Evolutionary conservation across 805 yeast genomes (phyloP), one percentile per base, ranked within the genome.

Genomic region (Candida nonsorbophila): DNA sequence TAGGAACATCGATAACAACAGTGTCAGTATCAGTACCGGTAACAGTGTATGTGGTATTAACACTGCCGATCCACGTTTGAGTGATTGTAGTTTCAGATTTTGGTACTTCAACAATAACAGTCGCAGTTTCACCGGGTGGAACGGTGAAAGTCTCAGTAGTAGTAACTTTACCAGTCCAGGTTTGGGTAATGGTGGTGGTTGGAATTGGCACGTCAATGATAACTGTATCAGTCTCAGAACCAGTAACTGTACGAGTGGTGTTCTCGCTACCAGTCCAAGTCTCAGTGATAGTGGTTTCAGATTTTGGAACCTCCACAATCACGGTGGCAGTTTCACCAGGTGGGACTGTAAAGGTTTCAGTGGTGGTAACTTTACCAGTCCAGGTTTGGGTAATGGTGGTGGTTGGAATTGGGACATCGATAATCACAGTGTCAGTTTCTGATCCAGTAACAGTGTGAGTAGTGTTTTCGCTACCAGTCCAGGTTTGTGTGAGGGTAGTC

Each of bases 1-100:
- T 32, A 22, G 55, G 55, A 9, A 41, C 47, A 14, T 36, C 36
- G 10, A 45, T 49, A 12, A 37, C 44, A 15, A 47, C 47, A 3
- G 53, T 49, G 27, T 30, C 43, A 6, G 55, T 52, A 12, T 35
- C 25, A 7, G 35, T 41, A 8, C 32, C 38, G 4, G 49, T 33
- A 9, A 40, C 24, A 8, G 57, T 51, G 3, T 20, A 18, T 6
- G 34, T 33, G 5, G 30, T 18, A 11, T 34, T 27, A 6, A 27
- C 33, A 10, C 29, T 7, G 7, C 47, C 44, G 4, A 46, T 38
- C 39, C 39, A 36, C 6, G 24, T 22, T 11, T 6, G 22, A n/a
- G 38, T 37, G 5, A 41, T 35, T 2, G 47, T 41, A 10, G 37
- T 37, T 9, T 37, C 36, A 15, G 45, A 48, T 4, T 37, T 30